Evolutionary conservation across 495 filamentous ascomycete species (phyloP).

Genomic region (Jackrogersella multiformis): DNA sequence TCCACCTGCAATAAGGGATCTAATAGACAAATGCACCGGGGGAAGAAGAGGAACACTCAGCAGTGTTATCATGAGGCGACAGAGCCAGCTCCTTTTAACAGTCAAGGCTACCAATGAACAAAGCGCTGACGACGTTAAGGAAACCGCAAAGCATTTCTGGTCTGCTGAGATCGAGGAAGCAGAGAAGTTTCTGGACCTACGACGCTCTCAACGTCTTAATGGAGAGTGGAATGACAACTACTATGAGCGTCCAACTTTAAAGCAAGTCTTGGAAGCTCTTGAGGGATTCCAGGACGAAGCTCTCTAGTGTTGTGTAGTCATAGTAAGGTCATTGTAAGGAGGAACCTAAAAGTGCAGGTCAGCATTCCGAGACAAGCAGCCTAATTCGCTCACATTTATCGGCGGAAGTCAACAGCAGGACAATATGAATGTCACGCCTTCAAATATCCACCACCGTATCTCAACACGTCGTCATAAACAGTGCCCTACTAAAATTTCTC

Average conservation of each 20-base stretch:
- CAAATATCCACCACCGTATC: background rate
- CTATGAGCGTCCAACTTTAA: slow-evolving; percentile 51
- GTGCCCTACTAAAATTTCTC: background rate
- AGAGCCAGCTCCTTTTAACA: slow-evolving; percentile 51
- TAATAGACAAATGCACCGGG: slow-evolving; percentile 57
- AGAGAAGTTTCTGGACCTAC: slow-evolving; percentile 48
- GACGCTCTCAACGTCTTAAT: slow-evolving; percentile 42
- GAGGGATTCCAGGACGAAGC: slow-evolving; percentile 32
- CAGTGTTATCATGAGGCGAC: slow-evolving; percentile 47
- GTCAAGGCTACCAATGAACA: slow-evolving; percentile 29
- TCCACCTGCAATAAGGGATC: slow-evolving; percentile 47
- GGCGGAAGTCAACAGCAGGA: slow-evolving; percentile 6
- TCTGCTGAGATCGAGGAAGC: slow-evolving; percentile 51
- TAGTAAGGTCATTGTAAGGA: too few relatives aligned
- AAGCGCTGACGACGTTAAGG: slow-evolving; percentile 43
- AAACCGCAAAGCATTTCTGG: slow-evolving; percentile 54
- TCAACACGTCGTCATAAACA: slow-evolving; percentile 1
- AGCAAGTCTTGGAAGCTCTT: slow-evolving; percentile 46
- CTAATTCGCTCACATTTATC: background rate
- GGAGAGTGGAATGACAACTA: slow-evolving; percentile 57
- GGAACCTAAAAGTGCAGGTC: background rate
- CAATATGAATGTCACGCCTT: slow-evolving; percentile 6
- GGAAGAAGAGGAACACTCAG: slow-evolving; percentile 51
- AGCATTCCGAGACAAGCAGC: background rate
- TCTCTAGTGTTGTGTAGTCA: background rate